Evolutionary conservation across 2,329 filamentous ascomycete genomes (phyloP).

Genomic region (Aspergillus sp.): DNA sequence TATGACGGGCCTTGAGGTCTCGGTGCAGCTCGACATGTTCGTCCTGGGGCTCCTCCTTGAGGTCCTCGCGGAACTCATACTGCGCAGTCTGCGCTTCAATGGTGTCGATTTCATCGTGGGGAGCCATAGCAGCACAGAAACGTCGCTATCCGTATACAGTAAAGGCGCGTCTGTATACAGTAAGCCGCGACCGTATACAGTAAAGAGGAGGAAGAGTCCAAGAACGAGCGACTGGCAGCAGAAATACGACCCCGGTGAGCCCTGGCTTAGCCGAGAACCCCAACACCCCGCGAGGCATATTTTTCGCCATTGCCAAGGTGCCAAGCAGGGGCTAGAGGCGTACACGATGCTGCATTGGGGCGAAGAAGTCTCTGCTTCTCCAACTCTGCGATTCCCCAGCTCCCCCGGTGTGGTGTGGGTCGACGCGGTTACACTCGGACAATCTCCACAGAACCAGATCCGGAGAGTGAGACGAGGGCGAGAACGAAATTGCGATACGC

Average conservation of each 20-base stretch:
- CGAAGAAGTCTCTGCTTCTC: too few species aligned
- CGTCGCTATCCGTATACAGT: background rate
- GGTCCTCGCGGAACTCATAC: background rate
- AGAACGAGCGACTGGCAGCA: background rate
- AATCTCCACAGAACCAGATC: too few species aligned
- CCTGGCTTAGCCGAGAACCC: background rate
- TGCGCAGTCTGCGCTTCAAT: background rate
- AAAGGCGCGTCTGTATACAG: too few species aligned
- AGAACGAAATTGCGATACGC: too few species aligned
- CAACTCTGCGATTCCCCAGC: too few species aligned
- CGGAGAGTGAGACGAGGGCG: too few species aligned
- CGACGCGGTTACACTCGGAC: too few species aligned
- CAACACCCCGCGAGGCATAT: background rate
- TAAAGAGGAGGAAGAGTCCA: background rate
- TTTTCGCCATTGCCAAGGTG: background rate
- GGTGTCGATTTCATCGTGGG: background rate
- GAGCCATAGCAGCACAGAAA: background rate
- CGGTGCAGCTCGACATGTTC: constrained; percentile 36
- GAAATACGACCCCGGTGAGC: background rate
- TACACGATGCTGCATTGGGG: too few species aligned
- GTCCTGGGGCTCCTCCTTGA: constrained; percentile 17
- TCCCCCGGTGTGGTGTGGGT: too few species aligned
- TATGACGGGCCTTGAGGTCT: constrained; percentile 40
- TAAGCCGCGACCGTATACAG: background rate
- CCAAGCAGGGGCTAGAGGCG: background rate